Base-by-base conservation (phyloP, 1,139 yeast species). In the Suhomyces maxii region DNA sequence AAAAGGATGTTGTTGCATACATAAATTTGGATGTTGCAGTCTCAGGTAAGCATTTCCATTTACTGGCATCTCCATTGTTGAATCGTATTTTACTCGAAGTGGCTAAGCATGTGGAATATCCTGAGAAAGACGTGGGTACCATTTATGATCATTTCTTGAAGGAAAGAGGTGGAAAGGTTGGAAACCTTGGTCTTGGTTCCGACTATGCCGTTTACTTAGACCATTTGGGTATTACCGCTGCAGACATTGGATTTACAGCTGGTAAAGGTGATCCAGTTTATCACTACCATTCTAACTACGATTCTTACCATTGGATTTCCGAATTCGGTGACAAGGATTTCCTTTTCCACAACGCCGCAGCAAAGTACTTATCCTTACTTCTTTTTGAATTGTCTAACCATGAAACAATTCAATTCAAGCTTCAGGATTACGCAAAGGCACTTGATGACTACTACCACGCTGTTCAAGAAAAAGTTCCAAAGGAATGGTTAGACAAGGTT, bases 211-310 rank as follows among this genome's bases (percentile, higher is more conserved):
- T 74, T 6, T 73, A 69, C 53, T 68, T 73, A 55, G 79, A 74
- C 51, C 79, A 74, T 52, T 69, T 74, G 57, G 79, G 79, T 33
- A 69, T 74, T 46, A 73, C 79, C 9, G 66, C 77, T 0, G 69
- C 66, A 26, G 79, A 74, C 50, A 44, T 70, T 18, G 73, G 74
- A 2, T 74, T 74, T 47, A 51, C 51, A 18, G 60, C 58, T 65
- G 54, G 64, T 57, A 39, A 68, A 52, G 61, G 57, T 2, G 77
- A 79, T 39, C 75, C 81, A 8, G 67, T 82, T 9, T 75, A 77
- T 52, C 86, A 82, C 51, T 67, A 70, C 46, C 84, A 84, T 59
- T 83, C 90, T 8, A 75, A 73, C 45, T 83, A 73, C 56, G 89
- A 84, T 57, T 76, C 84, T 7, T 68, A 69, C 44, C 62, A 75